Evolutionary conservation across 1,284 basidiomycete genomes (phyloP).

Genomic region (Sparassis latifolia): DNA sequence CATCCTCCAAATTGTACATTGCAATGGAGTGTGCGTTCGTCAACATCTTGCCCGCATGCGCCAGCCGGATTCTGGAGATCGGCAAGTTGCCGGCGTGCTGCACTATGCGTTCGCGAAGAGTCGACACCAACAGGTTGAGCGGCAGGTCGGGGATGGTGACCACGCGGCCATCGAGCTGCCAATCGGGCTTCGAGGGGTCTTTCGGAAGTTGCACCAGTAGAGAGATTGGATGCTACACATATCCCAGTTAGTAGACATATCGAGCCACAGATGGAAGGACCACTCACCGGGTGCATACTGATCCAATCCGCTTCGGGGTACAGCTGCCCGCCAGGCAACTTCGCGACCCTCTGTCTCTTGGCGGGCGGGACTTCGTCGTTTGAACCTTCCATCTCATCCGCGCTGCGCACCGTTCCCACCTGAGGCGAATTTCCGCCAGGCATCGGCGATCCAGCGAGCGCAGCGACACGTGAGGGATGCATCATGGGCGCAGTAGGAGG

Average conservation of each 20-base stretch:
- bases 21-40: constrained; percentile 83
- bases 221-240: constrained; percentile 69
- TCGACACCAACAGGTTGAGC: constrained; percentile 76
- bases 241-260: constrained; percentile 1
- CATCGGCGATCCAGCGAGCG: constrained; percentile 26
- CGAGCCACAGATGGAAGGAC: not conserved
- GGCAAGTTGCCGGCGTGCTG: constrained; percentile 68
- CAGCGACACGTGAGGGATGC: constrained; percentile 34
- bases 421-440: constrained; percentile 32
- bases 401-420: constrained; percentile 61
- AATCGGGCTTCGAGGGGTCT: constrained; percentile 80
- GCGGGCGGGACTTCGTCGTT: constrained; percentile 63
- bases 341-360: constrained; percentile 79
- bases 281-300: constrained; percentile 72
- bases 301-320: constrained; percentile 88
- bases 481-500: constrained; percentile 31
- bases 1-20: constrained; percentile 84
- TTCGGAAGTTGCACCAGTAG: constrained; percentile 77
- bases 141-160: constrained; percentile 77
- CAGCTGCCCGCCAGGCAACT: constrained; percentile 71
- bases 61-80: constrained; percentile 73
- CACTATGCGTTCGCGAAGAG: constrained; percentile 81
- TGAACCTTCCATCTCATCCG: constrained; percentile 73
- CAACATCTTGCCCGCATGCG: constrained; percentile 76
- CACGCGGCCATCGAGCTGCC: constrained; percentile 80